Conservation (phyloP, 495 filamentous ascomycete genomes). For the Hyaloscypha finlandica region DNA sequence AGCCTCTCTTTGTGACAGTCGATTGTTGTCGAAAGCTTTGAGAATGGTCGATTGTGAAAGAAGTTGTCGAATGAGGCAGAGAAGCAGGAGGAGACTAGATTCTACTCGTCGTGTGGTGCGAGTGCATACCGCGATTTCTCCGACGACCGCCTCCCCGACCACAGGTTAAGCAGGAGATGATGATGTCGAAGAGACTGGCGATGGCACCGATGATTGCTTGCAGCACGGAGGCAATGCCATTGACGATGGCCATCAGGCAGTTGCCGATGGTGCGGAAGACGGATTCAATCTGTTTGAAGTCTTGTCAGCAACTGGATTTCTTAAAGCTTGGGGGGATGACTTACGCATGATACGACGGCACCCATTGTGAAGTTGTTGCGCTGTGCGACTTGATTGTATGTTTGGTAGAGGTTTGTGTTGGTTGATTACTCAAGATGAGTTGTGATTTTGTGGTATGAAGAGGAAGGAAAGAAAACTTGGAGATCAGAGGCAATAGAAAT, state of each 20-base stretch:
- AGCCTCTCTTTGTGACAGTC: no score
- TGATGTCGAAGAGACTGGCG: conserved; percentile 75
- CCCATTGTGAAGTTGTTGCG: conserved; percentile 68
- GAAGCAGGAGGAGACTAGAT: conserved; percentile 21
- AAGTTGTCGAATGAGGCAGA: neutral
- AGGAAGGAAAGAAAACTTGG: neutral
- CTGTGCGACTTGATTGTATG: conserved; percentile 21
- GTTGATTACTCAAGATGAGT: conserved; percentile 21
- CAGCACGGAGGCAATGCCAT: conserved; percentile 74
- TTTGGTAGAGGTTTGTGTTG: conserved; percentile 12
- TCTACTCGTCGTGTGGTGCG: conserved; percentile 16
- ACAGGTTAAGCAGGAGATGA: conserved; percentile 88
- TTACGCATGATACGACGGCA: conserved; percentile 93
- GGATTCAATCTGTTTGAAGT: conserved; percentile 62
- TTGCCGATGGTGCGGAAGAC: conserved; percentile 83
- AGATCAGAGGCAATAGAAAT: conserved; percentile 38
- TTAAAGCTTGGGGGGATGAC: conserved; percentile 32
- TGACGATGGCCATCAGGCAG: conserved; percentile 81
- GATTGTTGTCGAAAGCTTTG: no score
- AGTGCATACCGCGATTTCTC: neutral
- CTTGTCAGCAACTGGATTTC: neutral
- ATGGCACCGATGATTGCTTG: conserved; percentile 81
- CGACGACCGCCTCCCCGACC: conserved; percentile 49
- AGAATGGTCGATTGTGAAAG: neutral
- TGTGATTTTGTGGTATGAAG: conserved; percentile 9